Evolutionary conservation across 73 alveolate genomes (phyloP).

Genomic region (Effrenium voratum): DNA sequence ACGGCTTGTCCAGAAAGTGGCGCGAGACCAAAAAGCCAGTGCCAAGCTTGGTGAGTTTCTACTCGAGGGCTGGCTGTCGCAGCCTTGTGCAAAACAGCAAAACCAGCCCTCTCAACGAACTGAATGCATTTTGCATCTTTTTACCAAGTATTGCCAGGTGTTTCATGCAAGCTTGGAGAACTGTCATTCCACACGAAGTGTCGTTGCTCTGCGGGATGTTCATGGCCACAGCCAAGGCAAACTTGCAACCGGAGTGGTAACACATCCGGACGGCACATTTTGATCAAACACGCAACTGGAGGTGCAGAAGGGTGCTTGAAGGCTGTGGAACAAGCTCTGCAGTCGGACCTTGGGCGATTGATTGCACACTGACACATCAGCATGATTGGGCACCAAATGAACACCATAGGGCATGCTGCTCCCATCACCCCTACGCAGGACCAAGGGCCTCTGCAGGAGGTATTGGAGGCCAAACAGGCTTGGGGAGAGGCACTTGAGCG

Average conservation of each 20-base stretch:
- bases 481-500: background rate
- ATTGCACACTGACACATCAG: background rate
- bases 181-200: background rate
- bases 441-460: slow-evolving; percentile 62
- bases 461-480: slow-evolving; percentile 66
- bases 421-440: background rate
- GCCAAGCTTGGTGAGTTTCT: slow-evolving; percentile 3
- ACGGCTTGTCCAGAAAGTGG: slow-evolving; percentile 43
- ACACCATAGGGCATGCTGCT: background rate
- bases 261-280: background rate
- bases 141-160: background rate
- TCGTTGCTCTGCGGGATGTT: background rate
- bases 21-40: slow-evolving; percentile 40
- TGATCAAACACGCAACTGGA: background rate
- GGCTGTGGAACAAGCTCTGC: slow-evolving; percentile 79
- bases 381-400: background rate
- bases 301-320: slow-evolving; percentile 71
- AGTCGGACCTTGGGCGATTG: slow-evolving; percentile 16
- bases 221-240: background rate
- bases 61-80: too few species aligned
- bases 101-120: too few species aligned
- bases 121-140: too few species aligned
- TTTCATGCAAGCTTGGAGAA: background rate
- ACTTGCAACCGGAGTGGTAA: background rate
- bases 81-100: background rate